These are phyloP conservation scores for Flaveria brownii DNA, from an alignment of 129 eudicot genomes.

Conservation along the genomic window DNA sequence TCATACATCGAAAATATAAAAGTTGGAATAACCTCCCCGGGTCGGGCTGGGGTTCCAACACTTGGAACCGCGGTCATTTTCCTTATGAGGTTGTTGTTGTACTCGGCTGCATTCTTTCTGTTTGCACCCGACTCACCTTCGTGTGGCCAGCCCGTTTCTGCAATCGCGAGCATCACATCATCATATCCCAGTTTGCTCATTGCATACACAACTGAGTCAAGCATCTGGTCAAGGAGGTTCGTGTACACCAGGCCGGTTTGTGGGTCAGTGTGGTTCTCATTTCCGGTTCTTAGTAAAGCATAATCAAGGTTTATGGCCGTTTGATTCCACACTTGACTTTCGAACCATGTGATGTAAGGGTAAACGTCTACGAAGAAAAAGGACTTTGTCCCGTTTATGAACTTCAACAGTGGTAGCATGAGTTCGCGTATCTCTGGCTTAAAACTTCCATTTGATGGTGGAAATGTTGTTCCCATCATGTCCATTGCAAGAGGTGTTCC, in stretches of 20 bases:
- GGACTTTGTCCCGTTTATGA: constrained; percentile 51
- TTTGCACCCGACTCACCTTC: constrained; percentile 79
- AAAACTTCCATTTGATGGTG: constrained; percentile 65
- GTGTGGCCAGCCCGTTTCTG: constrained; percentile 93
- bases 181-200: constrained; percentile 57
- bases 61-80: constrained; percentile 47
- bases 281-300: constrained; percentile 48
- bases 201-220: constrained; percentile 73
- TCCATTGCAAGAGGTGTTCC: constrained; percentile 77
- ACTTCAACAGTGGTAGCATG: constrained; percentile 44
- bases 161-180: constrained; percentile 45
- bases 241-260: constrained; percentile 50
- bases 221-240: constrained; percentile 79
- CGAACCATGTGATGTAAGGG: constrained; percentile 64
- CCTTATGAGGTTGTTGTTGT: constrained; percentile 53
- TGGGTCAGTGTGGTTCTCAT: constrained; percentile 48
- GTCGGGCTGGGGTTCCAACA: constrained; percentile 83
- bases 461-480: constrained; percentile 52
- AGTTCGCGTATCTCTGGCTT: constrained; percentile 39
- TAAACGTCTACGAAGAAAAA: constrained; percentile 61
- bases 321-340: constrained; percentile 36
- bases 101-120: constrained; percentile 69
- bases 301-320: constrained; percentile 46
- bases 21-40: constrained; percentile 57
- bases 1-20: constrained; percentile 67